A percentile compares a stretch with the other conserved stretches of the same genome.
These are phyloP conservation scores for Alternaria arborescens DNA, from an alignment of 2,329 filamentous ascomycete species.

Conservation along the genomic window DNA sequence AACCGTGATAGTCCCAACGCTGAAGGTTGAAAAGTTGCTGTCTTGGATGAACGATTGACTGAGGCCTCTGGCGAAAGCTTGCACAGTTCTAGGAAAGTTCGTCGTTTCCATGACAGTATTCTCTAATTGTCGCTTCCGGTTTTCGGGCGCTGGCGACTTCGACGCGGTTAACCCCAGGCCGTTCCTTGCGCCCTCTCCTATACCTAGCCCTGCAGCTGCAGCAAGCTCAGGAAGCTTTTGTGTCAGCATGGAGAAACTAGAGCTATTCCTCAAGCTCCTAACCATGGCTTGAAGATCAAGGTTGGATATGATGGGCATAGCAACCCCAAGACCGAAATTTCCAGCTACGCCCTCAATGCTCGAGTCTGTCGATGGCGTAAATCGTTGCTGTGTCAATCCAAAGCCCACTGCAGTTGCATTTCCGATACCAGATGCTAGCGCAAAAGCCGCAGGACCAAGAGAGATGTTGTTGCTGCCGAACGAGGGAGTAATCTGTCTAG, in stretches of 20 bases:
- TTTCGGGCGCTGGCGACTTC: background rate
- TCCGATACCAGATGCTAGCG: conserved; percentile 40
- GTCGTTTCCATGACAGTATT: conserved; percentile 12
- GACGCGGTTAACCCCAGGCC: conserved; percentile 30
- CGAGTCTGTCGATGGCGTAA: conserved; percentile 25
- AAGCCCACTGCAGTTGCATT: conserved; percentile 38
- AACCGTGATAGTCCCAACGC: conserved; percentile 1
- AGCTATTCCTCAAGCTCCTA: conserved; percentile 16
- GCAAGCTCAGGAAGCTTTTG: conserved; percentile 37
- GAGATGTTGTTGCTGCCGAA: conserved; percentile 10
- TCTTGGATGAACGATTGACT: conserved; percentile 37
- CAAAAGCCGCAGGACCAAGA: conserved; percentile 33
- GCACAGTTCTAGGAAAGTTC: conserved; percentile 30
- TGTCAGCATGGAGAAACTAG: conserved; percentile 14
- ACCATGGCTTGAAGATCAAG: conserved; percentile 31
- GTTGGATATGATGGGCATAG: conserved; percentile 34
- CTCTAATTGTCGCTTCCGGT: conserved; percentile 21
- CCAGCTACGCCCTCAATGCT: conserved; percentile 35
- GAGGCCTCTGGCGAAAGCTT: conserved; percentile 34
- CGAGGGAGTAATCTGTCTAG: conserved; percentile 30
- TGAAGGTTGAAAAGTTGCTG: conserved; percentile 28
- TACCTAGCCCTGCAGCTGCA: conserved; percentile 35
- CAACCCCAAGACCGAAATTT: conserved; percentile 39
- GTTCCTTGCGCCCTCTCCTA: conserved; percentile 38
- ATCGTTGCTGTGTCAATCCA: conserved; percentile 31